Base-by-base conservation (phyloP, 371 early-diverging fungal species). In the Cokeromyces recurvatus region DNA sequence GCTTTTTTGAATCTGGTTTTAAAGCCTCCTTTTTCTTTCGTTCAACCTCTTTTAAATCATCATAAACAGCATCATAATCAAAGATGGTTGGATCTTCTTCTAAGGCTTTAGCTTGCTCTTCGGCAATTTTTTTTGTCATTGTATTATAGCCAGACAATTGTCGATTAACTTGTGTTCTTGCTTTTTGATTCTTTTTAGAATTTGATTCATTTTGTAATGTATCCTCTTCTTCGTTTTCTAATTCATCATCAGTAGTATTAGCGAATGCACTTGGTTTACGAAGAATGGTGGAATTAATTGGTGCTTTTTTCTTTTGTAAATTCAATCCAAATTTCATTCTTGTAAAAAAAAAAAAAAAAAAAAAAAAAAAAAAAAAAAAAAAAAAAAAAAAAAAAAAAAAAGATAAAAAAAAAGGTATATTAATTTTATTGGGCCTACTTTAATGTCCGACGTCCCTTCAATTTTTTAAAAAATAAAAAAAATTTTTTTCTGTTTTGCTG, bases 51-150 rank as follows among this genome's bases (percentile, higher is more conserved):
- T 89, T 92, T 46, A 94, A 75, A 44, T 81, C 81, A 50, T 95
- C 95, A 58, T 92, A 94, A 0, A 89, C 84, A 4, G 80, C 90
- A 59, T 96, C 97, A 55, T 96, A 96, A 48, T 90, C 94, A 62
- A 86, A 96, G 2, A 89, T 81, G 19, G 73, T 84, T 2, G 94
- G 84, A 66, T 95, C 93, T 55, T 86, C 77, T 41, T 81, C 84
- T 1, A 90, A 56, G 8, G 91, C 90, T 57, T 75, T 73, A 37
- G 77, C 68, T 38, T 85, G 80, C 45, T 74, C 68, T 43, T 79
- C 74, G 27, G 58, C 59, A 2, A 70, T 46, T 41, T 74, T 74
- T 51, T 71, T 68, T 11, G 48, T 66, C 32, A 52, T 48, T n/a
- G 47, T 55, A 4, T 46, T 59, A 15, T 50, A 52, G 24, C 51